Base-by-base conservation (phyloP, 129 eudicot genomes). In the Saposhnikovia divaricata region DNA sequence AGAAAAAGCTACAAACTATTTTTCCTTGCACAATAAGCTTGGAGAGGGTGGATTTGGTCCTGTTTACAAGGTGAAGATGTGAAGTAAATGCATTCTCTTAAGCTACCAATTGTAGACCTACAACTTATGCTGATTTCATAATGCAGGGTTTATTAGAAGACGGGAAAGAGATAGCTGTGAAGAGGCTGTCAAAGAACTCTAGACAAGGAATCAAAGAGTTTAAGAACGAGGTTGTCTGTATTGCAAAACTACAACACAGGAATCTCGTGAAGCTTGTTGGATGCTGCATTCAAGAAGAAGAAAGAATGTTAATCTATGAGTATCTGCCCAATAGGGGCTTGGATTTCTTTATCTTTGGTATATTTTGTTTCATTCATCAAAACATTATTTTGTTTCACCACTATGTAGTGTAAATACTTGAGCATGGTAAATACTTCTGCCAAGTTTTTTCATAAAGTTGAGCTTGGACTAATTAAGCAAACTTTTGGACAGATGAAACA, bases 241-340 rank as follows among this genome's bases (percentile, higher is more conserved):
- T 81, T 51, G 69, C 84, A n/a, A 81, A 81, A 76, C 80, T 76
- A 23, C 84, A 81, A 61, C 84, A 81, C 72, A 38, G 80, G 21
- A 81, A 74, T 59, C 84, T 81, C n/a, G 80, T 81, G 39, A 75
- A 38, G 61, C 80, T 81, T 65, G 38, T 81, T 9, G 84, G 80
- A 14, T 81, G 80, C 25, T 81, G 76, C 73, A 51, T 46, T 42
- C 75, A 81, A 23, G 27, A 57, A 21, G 69, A 76, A 13, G 84
- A 81, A 16, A 81, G 14, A 72, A 77, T 77, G 80, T 19, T 77
- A 34, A 14, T 39, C 15, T 57, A 77, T 43, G 80, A 77, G 48
- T 81, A 74, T 53, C 76, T 75, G 75, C 63, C 74, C 8, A 74
- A 75, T 72, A 81, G 77, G 71, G 69, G 84, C 50, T 66, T 81